Base-by-base conservation (phyloP, 2,329 filamentous ascomycete species). In the Ceratocystis smalleyi region DNA sequence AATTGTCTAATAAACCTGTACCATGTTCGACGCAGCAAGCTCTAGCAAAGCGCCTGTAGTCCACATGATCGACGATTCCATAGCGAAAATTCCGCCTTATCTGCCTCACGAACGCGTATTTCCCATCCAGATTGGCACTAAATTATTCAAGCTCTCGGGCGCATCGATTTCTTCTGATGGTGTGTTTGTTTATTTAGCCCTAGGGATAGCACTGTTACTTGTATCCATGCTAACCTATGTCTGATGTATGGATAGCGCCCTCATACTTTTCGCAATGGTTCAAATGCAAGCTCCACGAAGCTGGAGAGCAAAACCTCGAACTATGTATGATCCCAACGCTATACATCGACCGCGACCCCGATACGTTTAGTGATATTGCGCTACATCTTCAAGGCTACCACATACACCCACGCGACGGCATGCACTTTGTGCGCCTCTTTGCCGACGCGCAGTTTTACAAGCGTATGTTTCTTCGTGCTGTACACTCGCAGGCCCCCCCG, bases 251-350 rank as follows among this genome's bases (percentile, higher is more conserved):
- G 7, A 43, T 61, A 95, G 92, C 91, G 71, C 92, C 92, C 66
- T 96, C 91, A 61, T 96, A 96, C 74, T 96, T 97, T 76, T 95
- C 92, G 22, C 87, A 90, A 69, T 96, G 94, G 77, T 97, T 97
- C 74, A 81, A 85, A 69, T 88, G 89, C 70, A 91, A 96, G 75
- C 75, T 96, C 49, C 81, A 82, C 65, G 76, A 78, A 69, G 85
- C 81, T 60, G 80, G 84, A 66, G 79, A 81, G 59, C 79, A 83
- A 64, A 80, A 82, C 64, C 65, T 75, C 4, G 24, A 61, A n/a
- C 74, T 75, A 59, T 30, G 5, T 2, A 40, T 55, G 12, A 77
- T 95, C 66, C 85, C 87, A 69, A 96, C 92, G 0, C 79, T 97
- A 5, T 96, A 96, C 75, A 96, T 97, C 71, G 92, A 97, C 74